Conservation (phyloP, 768 basidiomycete genomes). For the Leccinum sublutescens region DNA sequence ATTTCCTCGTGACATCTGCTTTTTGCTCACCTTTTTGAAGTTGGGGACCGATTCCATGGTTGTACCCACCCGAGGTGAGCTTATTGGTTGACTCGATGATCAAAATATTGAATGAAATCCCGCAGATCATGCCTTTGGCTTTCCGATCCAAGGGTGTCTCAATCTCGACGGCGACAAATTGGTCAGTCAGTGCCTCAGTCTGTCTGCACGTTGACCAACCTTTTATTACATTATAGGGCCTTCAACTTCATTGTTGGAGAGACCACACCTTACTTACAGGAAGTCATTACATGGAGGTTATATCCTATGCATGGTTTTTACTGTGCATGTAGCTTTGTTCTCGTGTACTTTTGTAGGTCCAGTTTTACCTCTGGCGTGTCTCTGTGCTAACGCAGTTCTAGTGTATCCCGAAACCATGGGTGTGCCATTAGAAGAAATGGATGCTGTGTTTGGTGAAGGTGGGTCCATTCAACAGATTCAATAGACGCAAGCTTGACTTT, state of each 20-base stretch:
- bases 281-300: slow-evolving; percentile 83
- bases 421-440: slow-evolving; percentile 88
- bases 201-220: slow-evolving; percentile 11
- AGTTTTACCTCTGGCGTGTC: neutral
- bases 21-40: slow-evolving; percentile 24
- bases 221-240: slow-evolving; percentile 37
- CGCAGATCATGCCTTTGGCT: slow-evolving; percentile 82
- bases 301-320: slow-evolving; percentile 97
- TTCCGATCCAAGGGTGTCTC: slow-evolving; percentile 96
- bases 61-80: slow-evolving; percentile 79
- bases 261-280: slow-evolving; percentile 83
- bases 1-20: neutral
- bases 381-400: slow-evolving; percentile 28
- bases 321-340: slow-evolving; percentile 80
- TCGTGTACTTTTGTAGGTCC: slow-evolving; percentile 77
- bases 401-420: slow-evolving; percentile 89
- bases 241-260: slow-evolving; percentile 92
- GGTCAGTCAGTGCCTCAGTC: slow-evolving; percentile 28
- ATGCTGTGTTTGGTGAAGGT: slow-evolving; percentile 88
- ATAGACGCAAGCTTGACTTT: slow-evolving; percentile 16
- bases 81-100: slow-evolving; percentile 1
- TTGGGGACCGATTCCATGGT: slow-evolving; percentile 89
- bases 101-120: slow-evolving; percentile 4
- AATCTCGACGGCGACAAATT: slow-evolving; percentile 87
- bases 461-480: neutral